A percentile compares a stretch with the other conserved stretches of the same genome.
These are phyloP conservation scores for Thelonectria discophora DNA, from an alignment of 2,329 filamentous ascomycete genomes.

Conservation along the genomic window DNA sequence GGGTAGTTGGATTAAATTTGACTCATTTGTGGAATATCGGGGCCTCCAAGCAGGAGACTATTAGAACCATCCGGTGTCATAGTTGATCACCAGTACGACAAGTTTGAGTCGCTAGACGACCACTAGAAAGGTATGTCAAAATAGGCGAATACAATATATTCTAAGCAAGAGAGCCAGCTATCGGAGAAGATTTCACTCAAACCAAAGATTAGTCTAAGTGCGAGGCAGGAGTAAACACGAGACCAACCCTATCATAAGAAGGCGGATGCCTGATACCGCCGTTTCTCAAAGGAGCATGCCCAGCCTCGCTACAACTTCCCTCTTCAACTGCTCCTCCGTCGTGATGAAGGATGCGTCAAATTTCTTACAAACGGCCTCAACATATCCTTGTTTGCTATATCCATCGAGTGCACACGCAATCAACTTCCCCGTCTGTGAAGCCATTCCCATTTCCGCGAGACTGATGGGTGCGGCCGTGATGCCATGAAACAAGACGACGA, in stretches of 20 bases:
- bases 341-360: slow-evolving; percentile 56
- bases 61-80: no score
- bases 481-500: slow-evolving; percentile 66
- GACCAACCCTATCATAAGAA: not conserved
- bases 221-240: no score
- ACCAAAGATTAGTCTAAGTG: no score
- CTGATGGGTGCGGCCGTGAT: slow-evolving; percentile 64
- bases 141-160: no score
- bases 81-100: no score
- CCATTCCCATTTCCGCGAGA: slow-evolving; percentile 68
- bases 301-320: slow-evolving; percentile 42
- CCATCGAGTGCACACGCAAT: slow-evolving; percentile 62
- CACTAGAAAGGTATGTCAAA: no score
- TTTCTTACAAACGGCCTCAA: slow-evolving; percentile 63
- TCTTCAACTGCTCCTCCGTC: slow-evolving; percentile 52
- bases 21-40: no score
- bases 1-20: no score
- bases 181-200: no score
- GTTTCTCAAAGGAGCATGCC: not conserved
- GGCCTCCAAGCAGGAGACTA: no score
- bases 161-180: no score
- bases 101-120: no score
- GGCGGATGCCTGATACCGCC: not conserved
- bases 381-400: slow-evolving; percentile 69
- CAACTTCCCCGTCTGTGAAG: slow-evolving; percentile 53